Conservation (phyloP, 768 basidiomycete species). For the Collybia nuda region DNA sequence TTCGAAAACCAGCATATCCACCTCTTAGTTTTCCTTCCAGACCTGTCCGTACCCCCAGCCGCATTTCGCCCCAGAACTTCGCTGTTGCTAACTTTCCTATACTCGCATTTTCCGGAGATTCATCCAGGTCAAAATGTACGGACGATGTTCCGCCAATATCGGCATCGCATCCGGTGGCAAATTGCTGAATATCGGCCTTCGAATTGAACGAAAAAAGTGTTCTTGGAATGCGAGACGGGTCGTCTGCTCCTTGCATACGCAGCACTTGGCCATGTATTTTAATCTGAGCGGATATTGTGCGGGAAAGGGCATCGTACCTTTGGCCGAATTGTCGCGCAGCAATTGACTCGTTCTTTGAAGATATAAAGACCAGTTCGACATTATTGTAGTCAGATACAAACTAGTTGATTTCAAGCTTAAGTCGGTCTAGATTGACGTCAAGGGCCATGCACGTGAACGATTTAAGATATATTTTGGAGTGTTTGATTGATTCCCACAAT, state of each 20-base stretch:
- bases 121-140: conserved; percentile 72
- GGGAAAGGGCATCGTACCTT: conserved; percentile 31
- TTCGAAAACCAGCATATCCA: conserved; percentile 91
- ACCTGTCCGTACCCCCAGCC: conserved; percentile 64
- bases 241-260: conserved; percentile 76
- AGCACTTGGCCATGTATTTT: conserved; percentile 38
- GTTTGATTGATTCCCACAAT: too few species aligned
- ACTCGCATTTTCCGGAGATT: conserved; percentile 39
- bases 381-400: conserved; percentile 12
- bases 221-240: conserved; percentile 57
- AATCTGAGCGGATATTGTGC: too few species aligned
- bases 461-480: background rate
- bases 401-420: background rate
- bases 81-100: conserved; percentile 54
- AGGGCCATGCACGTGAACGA: conserved; percentile 1
- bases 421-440: conserved; percentile 15
- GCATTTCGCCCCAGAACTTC: conserved; percentile 82
- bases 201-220: conserved; percentile 68
- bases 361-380: conserved; percentile 36
- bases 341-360: conserved; percentile 37
- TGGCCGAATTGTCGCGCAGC: conserved; percentile 29
- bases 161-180: conserved; percentile 79
- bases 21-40: conserved; percentile 69
- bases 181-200: conserved; percentile 53
- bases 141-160: conserved; percentile 88